A percentile compares a stretch with the other conserved stretches of the same genome.
phyloP scores from a whole-genome alignment of 352 stramenopile genomes.

The Pythium aphanidermatum region DNA sequence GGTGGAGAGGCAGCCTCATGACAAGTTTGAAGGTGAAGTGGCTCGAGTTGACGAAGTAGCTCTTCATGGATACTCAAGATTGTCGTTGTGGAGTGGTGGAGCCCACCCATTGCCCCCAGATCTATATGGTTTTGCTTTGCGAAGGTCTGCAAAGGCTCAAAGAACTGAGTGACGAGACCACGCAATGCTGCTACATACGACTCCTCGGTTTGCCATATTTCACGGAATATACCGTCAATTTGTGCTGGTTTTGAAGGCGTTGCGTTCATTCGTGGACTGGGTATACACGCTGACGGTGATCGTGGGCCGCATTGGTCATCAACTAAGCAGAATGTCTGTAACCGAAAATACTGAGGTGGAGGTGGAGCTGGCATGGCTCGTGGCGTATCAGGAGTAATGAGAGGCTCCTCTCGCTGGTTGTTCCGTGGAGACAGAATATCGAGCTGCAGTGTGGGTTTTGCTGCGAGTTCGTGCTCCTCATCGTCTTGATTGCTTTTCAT shows the following conservation, averaged over 20 bases:
- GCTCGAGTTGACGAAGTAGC: slow-evolving; percentile 21
- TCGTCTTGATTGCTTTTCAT: slow-evolving; percentile 17
- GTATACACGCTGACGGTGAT: background rate
- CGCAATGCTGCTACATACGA: slow-evolving; percentile 24
- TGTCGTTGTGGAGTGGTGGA: slow-evolving; percentile 25
- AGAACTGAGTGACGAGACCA: slow-evolving; percentile 26
- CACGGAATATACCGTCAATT: slow-evolving; percentile 24
- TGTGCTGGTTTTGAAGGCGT: slow-evolving; percentile 7
- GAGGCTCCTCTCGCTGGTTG: slow-evolving; percentile 1
- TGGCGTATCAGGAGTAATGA: background rate
- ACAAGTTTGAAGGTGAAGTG: background rate
- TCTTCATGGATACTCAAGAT: slow-evolving; percentile 32
- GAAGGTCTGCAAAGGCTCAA: slow-evolving; percentile 24
- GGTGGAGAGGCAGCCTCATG: background rate
- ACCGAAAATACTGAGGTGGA: too few species aligned
- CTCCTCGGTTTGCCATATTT: slow-evolving; percentile 27
- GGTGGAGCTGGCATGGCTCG: too few species aligned
- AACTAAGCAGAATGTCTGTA: too few species aligned
- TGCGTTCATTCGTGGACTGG: slow-evolving; percentile 1
- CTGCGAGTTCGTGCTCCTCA: background rate
- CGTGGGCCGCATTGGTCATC: too few species aligned
- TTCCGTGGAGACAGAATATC: background rate
- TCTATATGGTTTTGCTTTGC: slow-evolving; percentile 19
- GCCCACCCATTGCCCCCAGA: slow-evolving; percentile 22
- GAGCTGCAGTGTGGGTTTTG: too few species aligned